Base-by-base conservation (phyloP, 768 basidiomycete genomes). In the Thelephora aurantiotincta region DNA sequence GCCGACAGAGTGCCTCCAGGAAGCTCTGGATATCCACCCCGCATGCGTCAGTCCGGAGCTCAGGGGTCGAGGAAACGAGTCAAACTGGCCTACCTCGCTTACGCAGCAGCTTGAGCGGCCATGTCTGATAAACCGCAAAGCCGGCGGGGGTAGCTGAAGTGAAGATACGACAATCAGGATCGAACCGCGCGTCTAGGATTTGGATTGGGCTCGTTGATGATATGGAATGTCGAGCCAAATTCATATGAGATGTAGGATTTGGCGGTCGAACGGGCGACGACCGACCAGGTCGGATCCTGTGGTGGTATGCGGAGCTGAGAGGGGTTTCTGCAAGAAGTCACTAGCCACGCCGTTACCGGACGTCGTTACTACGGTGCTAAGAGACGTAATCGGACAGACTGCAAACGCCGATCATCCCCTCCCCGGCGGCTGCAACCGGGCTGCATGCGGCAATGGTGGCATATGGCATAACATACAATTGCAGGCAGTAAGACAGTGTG, bases 181-280 rank as follows among this genome's bases (percentile, higher is more conserved):
- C 86, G 56, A 91, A 87, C 51, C 75, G 75, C 50, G 79, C 78
- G 66, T 90, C 80, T 51, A 81, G 71, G 56, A 91, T 75, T 56
- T 80, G 76, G 48, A 86, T 71, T 2, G 86, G 86, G 49, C 67
- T 71, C 35, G 85, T 82, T 19, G 86, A 67, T 51, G 81, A 77
- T 66, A 91, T 88, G 34, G 81, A 79, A 62, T 87, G 83, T 58
- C 88, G 78, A 56, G 80, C 86, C 59, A 90, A 71, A 71, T 91
- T 88, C 87, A 91, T 91, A 67, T 67, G 65, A 55, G 48, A 30
- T 30, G 26, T 30, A 9, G 26, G 26, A 30, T 30, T 30, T 4
- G 5, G 9, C 26, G 26, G 26, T 30, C 26, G 26, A 30, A 30
- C 26, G 26, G 9, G 26, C 26, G 26, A 30, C 26, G 26, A 30